Evolutionary conservation across 2,329 filamentous ascomycete species (phyloP), one percentile per base, ranked within the genome.

Genomic region (Botrytis porri): DNA sequence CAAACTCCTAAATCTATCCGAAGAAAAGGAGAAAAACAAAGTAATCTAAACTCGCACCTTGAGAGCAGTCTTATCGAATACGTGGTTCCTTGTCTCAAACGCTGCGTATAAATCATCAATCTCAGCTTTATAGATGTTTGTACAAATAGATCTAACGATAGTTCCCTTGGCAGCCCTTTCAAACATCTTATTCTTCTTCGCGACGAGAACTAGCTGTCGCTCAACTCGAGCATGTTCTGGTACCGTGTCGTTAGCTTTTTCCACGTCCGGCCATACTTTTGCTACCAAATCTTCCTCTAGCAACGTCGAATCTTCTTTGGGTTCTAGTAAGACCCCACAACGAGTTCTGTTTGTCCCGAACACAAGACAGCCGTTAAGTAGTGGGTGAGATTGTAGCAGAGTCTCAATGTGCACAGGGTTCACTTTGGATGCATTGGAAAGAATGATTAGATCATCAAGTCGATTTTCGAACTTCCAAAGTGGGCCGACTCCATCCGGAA

Each of bases 401-500:
- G 74, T 77, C 74, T 85, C 84, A 76, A 84, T 81, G 3, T 79
- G 77, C 3, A 83, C 73, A 0, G 85, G 84, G 60, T 85, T 85
- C 59, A 84, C 80, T 73, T 85, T 86, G 64, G 83, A 81, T 1
- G 84, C 84, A 72, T 83, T 85, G 39, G 80, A 81, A n/a, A 85
- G 77, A 0, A 85, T 81, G 35, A 86, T 81, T 4, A 84, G 80
- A 75, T 86, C 84, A 61, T 72, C 70, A 1, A 72, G 32, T 1
- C 84, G 78, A 12, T 71, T 70, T 22, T 74, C 69, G 71, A 80
- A 84, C 16, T 78, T 79, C 81, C 82, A 85, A 1, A 82, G 75
- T 35, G 63, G 41, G 14, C 70, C 70, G 4, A 72, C 25, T 64
- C 78, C 74, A 18, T 70, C 61, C 7, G 73, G 72, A 4, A 73